Evolutionary conservation across 139 green algal genomes (phyloP).

Genomic region (Volvox africanus): DNA sequence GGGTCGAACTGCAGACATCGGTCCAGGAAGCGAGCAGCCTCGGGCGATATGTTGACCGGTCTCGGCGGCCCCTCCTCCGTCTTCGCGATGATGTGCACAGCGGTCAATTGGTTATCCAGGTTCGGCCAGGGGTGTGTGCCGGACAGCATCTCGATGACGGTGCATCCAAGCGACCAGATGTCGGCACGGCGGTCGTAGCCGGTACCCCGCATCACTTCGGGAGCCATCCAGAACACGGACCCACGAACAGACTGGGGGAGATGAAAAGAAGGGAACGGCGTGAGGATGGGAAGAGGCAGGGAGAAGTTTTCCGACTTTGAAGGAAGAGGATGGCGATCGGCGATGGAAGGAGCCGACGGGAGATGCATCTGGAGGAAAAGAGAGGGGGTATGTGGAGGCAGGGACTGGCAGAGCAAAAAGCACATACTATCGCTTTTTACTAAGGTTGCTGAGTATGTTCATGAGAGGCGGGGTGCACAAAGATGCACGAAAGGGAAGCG

Average conservation of each 20-base stretch:
- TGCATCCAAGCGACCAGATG: slow-evolving; percentile 97
- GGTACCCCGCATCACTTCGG: slow-evolving; percentile 75
- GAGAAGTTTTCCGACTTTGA: neutral
- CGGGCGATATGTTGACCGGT: slow-evolving; percentile 72
- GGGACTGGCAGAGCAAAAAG: too few relatives aligned
- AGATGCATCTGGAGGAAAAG: too few relatives aligned
- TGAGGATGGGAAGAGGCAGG: neutral
- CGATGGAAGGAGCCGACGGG: too few relatives aligned
- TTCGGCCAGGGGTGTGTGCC: slow-evolving; percentile 81
- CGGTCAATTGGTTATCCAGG: slow-evolving; percentile 68
- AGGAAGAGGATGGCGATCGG: too few relatives aligned
- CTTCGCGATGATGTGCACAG: slow-evolving; percentile 91
- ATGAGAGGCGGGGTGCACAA: too few relatives aligned
- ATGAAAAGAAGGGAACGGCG: neutral
- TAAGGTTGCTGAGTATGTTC: too few relatives aligned
- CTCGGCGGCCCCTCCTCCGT: slow-evolving; percentile 80
- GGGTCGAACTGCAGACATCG: slow-evolving; percentile 73
- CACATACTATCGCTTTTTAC: too few relatives aligned
- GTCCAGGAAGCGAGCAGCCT: slow-evolving; percentile 89
- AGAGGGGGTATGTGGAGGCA: too few relatives aligned
- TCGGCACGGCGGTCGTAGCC: slow-evolving; percentile 84
- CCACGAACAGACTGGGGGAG: slow-evolving; percentile 83
- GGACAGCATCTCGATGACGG: slow-evolving; percentile 96
- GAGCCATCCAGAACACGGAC: slow-evolving; percentile 98
- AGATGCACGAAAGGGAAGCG: too few relatives aligned